Evolutionary conservation across 2,329 filamentous ascomycete species (phyloP), one percentile per base, ranked within the genome.

Genomic region (Madurella mycetomatis): DNA sequence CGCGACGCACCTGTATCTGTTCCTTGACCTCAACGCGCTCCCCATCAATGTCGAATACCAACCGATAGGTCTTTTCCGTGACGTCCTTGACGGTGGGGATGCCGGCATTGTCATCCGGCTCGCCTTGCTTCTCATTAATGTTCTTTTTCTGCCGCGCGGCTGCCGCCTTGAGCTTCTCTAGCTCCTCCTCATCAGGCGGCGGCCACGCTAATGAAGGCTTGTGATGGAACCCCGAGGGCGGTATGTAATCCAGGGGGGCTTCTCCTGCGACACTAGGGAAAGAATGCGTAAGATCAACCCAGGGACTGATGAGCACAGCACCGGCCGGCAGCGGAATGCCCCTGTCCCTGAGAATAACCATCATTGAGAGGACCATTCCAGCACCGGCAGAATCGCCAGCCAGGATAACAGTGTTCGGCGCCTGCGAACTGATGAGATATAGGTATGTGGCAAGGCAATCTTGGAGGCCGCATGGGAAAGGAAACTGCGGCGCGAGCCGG

Each of bases 221-320:
- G 63, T 97, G 91, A 60, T 95, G 85, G 64, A 99, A 97, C 0
- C 94, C 94, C 62, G 86, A 80, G 1, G 85, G 73, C 4, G 94
- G 94, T 34, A 99, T 92, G 64, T 96, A 97, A 67, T 99, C 94
- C 48, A 90, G 72, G 1, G 83, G 81, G 47, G 82, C 84, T 41
- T 90, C 83, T 5, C 77, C 81, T 2, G 83, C 80, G n/a, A 96
- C 81, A 61, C 92, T 96, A 0, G 94, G 94, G 60, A 97, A 97
- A 0, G 92, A 96, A 68, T 97, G 92, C 0, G 90, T 95, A 50
- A 97, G 74, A 68, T 99, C 94, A 9, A 92, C 91, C 94, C 94
- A 99, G 0, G 94, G 94, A 47, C 90, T 96, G 49, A 97, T 88
- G 41, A 97, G 76, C 43, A 97, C 85, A 4, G 88, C 92, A 1